Conservation (phyloP, 305 asterid species). For the Fraxinus sp. region DNA sequence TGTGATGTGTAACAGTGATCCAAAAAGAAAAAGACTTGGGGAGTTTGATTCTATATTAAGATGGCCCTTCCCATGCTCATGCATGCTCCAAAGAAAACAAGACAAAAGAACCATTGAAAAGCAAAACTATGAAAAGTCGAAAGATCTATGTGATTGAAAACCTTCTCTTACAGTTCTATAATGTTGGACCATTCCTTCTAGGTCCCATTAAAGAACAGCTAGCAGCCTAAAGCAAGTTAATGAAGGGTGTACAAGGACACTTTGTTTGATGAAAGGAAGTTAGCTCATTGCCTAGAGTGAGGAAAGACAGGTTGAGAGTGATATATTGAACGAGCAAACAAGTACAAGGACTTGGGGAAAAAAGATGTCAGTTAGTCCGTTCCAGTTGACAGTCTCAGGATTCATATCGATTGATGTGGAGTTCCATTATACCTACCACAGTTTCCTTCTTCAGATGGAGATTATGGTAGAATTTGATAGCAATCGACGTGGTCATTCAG, state of each 20-base stretch:
- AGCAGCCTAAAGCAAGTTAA: background rate
- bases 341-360: background rate
- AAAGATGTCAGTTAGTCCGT: background rate
- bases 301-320: background rate
- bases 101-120: background rate
- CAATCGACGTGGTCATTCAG: background rate
- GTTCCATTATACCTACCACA: background rate
- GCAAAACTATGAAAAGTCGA: background rate
- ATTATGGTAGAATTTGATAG: background rate
- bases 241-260: background rate
- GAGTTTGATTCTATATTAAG: background rate
- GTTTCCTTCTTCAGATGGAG: background rate
- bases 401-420: background rate
- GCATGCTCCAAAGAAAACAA: background rate
- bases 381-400: background rate
- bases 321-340: background rate
- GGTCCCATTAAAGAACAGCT: background rate
- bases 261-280: background rate
- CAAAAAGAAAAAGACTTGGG: background rate
- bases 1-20: background rate
- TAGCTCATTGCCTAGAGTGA: background rate
- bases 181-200: background rate
- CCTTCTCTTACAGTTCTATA: background rate
- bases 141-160: background rate
- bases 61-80: background rate